A percentile compares a stretch with the other conserved stretches of the same genome.
These are phyloP conservation scores for Barnettozyma sucrosica DNA, from an alignment of 805 yeast genomes.

Conservation along the genomic window DNA sequence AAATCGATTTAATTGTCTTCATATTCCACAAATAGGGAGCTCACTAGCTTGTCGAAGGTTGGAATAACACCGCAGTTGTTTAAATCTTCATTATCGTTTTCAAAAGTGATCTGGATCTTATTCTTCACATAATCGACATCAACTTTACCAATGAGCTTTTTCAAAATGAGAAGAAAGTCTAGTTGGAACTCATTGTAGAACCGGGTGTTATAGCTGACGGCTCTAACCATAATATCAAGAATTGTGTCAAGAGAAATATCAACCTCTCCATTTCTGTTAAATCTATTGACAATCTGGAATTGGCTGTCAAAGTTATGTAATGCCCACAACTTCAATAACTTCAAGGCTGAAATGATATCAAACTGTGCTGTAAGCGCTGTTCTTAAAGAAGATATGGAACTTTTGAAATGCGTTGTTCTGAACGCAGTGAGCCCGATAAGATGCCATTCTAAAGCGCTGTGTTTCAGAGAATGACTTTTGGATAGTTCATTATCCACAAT, in stretches of 20 bases:
- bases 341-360: constrained; percentile 51
- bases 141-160: constrained; percentile 33
- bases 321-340: constrained; percentile 39
- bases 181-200: constrained; percentile 56
- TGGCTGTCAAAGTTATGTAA: constrained; percentile 12
- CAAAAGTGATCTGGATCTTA: constrained; percentile 25
- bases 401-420: constrained; percentile 42
- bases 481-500: constrained; percentile 28
- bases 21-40: neutral
- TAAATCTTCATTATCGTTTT: constrained; percentile 23
- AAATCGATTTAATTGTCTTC: neutral
- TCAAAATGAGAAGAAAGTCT: constrained; percentile 38
- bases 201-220: constrained; percentile 56
- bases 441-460: constrained; percentile 72
- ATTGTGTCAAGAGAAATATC: constrained; percentile 32
- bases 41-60: constrained; percentile 21
- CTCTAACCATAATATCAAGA: constrained; percentile 39
- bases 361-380: constrained; percentile 54
- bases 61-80: constrained; percentile 25
- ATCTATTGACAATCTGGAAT: constrained; percentile 11
- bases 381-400: constrained; percentile 46
- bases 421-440: constrained; percentile 53
- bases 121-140: constrained; percentile 29
- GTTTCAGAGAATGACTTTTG: constrained; percentile 29
- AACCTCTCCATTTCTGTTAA: constrained; percentile 15